These are phyloP conservation scores for Hortiboletus campestris DNA, from an alignment of 768 basidiomycete species.

Conservation along the genomic window DNA sequence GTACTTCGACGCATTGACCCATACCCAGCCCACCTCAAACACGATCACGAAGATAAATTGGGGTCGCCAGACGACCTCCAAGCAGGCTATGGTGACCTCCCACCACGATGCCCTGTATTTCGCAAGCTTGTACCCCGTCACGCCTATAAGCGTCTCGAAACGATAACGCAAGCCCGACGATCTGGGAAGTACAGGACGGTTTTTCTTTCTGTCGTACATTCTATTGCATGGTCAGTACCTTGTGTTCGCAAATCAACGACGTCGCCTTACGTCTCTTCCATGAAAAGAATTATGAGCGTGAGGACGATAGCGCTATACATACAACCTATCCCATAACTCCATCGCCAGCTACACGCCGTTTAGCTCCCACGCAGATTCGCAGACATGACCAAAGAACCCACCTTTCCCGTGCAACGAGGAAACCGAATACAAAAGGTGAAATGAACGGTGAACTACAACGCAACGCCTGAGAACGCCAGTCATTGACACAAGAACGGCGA, in stretches of 20 bases:
- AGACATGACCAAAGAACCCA: slow-evolving; percentile 1
- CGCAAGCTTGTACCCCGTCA: slow-evolving; percentile 46
- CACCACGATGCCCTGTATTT: slow-evolving; percentile 44
- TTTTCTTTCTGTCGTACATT: slow-evolving; percentile 47
- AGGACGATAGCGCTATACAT: slow-evolving; percentile 48
- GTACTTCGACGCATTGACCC: background rate
- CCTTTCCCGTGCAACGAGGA: slow-evolving; percentile 27
- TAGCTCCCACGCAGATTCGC: background rate
- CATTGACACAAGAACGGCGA: slow-evolving; percentile 32
- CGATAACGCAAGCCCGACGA: slow-evolving; percentile 38
- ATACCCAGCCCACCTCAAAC: slow-evolving; percentile 35
- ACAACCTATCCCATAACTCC: slow-evolving; percentile 53
- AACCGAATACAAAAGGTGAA: slow-evolving; percentile 31
- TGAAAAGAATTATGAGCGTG: slow-evolving; percentile 43
- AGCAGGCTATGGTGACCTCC: slow-evolving; percentile 30
- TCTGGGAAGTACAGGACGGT: slow-evolving; percentile 28
- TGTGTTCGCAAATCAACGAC: background rate
- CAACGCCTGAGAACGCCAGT: slow-evolving; percentile 17
- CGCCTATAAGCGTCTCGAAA: slow-evolving; percentile 46
- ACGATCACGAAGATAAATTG: slow-evolving; percentile 40
- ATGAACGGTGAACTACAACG: slow-evolving; percentile 31
- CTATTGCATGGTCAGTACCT: slow-evolving; percentile 25
- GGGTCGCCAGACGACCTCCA: slow-evolving; percentile 49
- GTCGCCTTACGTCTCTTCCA: slow-evolving; percentile 47
- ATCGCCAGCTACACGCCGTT: slow-evolving; percentile 38